A percentile compares a stretch with the other conserved stretches of the same genome.
Conservation (phyloP, 2,329 filamentous ascomycete genomes). For the Nemania sp. region DNA sequence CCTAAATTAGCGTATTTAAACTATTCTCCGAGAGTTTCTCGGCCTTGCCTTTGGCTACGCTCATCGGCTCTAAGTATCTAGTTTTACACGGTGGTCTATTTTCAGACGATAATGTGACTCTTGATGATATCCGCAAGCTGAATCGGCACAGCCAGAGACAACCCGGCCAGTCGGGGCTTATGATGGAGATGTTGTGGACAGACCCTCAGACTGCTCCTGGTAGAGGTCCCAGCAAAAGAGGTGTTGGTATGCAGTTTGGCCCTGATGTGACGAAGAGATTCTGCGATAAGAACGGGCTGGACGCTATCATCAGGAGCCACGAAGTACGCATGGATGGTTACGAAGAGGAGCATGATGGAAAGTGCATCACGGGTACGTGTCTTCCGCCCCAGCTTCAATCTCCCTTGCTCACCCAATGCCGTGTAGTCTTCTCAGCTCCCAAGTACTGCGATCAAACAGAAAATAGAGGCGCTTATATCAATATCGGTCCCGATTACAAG, state of each 20-base stretch:
- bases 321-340: slow-evolving; percentile 99
- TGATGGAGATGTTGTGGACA: slow-evolving; percentile 99
- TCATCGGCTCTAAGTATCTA: slow-evolving; percentile 91
- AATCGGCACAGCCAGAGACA: slow-evolving; percentile 92
- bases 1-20: slow-evolving; percentile 78
- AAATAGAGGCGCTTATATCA: slow-evolving; percentile 99
- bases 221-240: slow-evolving; percentile 93
- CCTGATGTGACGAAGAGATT: slow-evolving; percentile 96
- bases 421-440: slow-evolving; percentile 91
- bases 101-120: slow-evolving; percentile 90
- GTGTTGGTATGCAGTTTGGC: slow-evolving; percentile 95
- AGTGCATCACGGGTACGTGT: slow-evolving; percentile 86
- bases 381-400: slow-evolving; percentile 1
- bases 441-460: slow-evolving; percentile 98
- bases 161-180: slow-evolving; percentile 90
- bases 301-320: slow-evolving; percentile 96
- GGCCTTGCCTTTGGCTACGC: slow-evolving; percentile 87
- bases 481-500: slow-evolving; percentile 91
- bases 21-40: slow-evolving; percentile 99
- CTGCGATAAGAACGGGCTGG: slow-evolving; percentile 94
- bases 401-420: slow-evolving; percentile 44
- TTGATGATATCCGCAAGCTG: slow-evolving; percentile 94
- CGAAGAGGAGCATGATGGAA: slow-evolving; percentile 94
- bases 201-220: slow-evolving; percentile 90
- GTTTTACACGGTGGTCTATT: slow-evolving; percentile 95